A percentile compares a stretch with the other conserved stretches of the same genome.
Conservation (phyloP, 1,139 yeast species). For the Scheffersomyces stambukii region DNA sequence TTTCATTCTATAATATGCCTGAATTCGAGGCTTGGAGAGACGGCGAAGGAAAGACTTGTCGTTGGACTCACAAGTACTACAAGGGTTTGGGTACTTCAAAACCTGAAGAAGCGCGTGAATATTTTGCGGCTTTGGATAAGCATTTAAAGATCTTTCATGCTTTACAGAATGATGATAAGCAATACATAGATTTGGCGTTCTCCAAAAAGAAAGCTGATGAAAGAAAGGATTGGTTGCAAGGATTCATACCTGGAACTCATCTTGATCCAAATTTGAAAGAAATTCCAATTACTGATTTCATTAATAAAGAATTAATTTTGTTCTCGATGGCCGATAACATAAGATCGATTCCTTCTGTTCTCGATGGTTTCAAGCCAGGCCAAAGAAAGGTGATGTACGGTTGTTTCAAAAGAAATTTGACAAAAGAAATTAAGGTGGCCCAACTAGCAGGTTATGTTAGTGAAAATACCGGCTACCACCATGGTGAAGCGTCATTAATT, state of each 20-base stretch:
- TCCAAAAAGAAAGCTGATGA: constrained; percentile 96
- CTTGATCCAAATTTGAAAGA: constrained; percentile 73
- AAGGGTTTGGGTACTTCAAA: constrained; percentile 98
- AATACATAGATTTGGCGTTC: constrained; percentile 87
- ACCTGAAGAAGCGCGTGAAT: constrained; percentile 78
- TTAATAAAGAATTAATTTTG: constrained; percentile 89
- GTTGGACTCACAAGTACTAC: constrained; percentile 94
- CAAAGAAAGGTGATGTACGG: constrained; percentile 92
- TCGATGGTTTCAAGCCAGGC: constrained; percentile 97
- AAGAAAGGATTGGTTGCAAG: constrained; percentile 94
- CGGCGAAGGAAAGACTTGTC: constrained; percentile 65
- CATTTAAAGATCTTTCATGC: constrained; percentile 87
- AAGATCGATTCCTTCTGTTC: constrained; percentile 88
- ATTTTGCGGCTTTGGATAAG: constrained; percentile 78
- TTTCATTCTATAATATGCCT: constrained; percentile 91
- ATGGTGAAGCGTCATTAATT: constrained; percentile 84
- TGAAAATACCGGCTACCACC: constrained; percentile 91
- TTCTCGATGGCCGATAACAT: constrained; percentile 97
- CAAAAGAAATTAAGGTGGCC: constrained; percentile 80
- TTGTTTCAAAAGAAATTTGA: constrained; percentile 77
- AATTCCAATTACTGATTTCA: constrained; percentile 91
- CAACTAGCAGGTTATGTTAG: constrained; percentile 88
- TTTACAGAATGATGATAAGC: constrained; percentile 74
- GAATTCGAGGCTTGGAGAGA: constrained; percentile 95
- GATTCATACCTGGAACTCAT: constrained; percentile 86